Conservation (phyloP, 2,329 filamentous ascomycete genomes). For the Aspergillus fijiensis region DNA sequence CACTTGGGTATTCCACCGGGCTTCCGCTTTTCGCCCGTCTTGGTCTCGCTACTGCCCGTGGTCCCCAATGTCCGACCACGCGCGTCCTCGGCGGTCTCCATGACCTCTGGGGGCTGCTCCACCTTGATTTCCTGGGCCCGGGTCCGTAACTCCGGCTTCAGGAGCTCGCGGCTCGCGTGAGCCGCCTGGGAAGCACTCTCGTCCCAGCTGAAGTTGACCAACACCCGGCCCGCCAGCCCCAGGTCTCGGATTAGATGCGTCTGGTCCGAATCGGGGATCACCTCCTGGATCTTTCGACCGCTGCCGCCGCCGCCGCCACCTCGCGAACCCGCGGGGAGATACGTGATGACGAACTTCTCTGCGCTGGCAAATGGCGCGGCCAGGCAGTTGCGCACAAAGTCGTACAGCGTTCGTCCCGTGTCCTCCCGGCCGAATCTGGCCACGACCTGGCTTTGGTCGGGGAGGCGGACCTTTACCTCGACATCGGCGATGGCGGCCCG, state of each 20-base stretch:
- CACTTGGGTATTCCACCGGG: slow-evolving; percentile 62
- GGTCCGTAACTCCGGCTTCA: slow-evolving; percentile 61
- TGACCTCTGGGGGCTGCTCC: slow-evolving; percentile 44
- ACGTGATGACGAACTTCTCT: slow-evolving; percentile 71
- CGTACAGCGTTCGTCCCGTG: slow-evolving; percentile 70
- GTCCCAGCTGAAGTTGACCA: slow-evolving; percentile 76
- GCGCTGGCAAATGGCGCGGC: slow-evolving; percentile 49
- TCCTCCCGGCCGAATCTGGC: slow-evolving; percentile 68
- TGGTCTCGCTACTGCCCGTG: slow-evolving; percentile 9
- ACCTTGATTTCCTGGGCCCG: slow-evolving; percentile 65
- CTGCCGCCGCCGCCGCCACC: slow-evolving; percentile 18
- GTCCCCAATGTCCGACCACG: slow-evolving; percentile 41
- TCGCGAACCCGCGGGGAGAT: slow-evolving; percentile 43
- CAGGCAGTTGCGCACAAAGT: slow-evolving; percentile 71
- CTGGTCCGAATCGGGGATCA: slow-evolving; percentile 47
- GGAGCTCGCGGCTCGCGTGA: slow-evolving; percentile 54
- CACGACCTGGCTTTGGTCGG: slow-evolving; percentile 77
- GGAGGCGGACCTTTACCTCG: slow-evolving; percentile 78
- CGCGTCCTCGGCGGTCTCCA: slow-evolving; percentile 51
- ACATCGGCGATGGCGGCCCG: slow-evolving; percentile 67
- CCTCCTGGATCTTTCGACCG: slow-evolving; percentile 24
- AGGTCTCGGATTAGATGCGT: slow-evolving; percentile 68
- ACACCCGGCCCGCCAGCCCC: slow-evolving; percentile 66
- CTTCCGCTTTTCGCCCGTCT: slow-evolving; percentile 36
- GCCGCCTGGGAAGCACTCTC: slow-evolving; percentile 58